Conservation (phyloP, 169 alveolate genomes). For the Plasmodium falciparum region DNA sequence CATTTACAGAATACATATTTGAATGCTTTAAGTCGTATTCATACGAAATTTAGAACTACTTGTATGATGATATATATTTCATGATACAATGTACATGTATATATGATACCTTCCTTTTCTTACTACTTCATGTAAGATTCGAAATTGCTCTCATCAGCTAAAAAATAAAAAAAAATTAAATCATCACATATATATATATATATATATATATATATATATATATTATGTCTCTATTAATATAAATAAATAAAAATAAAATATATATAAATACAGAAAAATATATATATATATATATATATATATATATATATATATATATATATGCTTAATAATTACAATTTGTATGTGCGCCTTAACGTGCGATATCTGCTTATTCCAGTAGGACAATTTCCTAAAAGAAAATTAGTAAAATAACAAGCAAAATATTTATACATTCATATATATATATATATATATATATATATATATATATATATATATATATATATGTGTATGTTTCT, state of each 20-base stretch:
- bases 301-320: not conserved
- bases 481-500: not conserved
- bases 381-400: slow-evolving; percentile 47
- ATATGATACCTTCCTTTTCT: not conserved
- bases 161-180: slow-evolving; percentile 18
- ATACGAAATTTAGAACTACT: too few species aligned
- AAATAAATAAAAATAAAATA: slow-evolving; percentile 6
- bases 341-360: slow-evolving; percentile 73
- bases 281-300: not conserved
- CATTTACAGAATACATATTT: too few species aligned
- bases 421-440: not conserved
- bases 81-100: too few species aligned
- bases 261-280: not conserved
- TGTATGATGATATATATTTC: too few species aligned
- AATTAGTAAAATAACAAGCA: not conserved
- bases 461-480: not conserved
- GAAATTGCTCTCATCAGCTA: slow-evolving; percentile 76
- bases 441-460: not conserved
- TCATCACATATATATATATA: not conserved
- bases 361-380: slow-evolving; percentile 72
- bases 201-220: not conserved
- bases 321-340: slow-evolving; percentile 37
- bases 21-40: too few species aligned
- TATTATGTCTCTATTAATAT: not conserved
- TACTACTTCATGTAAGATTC: slow-evolving; percentile 27